These are phyloP conservation scores for Volvariella volvacea DNA, from an alignment of 1,284 basidiomycete genomes.

Conservation along the genomic window DNA sequence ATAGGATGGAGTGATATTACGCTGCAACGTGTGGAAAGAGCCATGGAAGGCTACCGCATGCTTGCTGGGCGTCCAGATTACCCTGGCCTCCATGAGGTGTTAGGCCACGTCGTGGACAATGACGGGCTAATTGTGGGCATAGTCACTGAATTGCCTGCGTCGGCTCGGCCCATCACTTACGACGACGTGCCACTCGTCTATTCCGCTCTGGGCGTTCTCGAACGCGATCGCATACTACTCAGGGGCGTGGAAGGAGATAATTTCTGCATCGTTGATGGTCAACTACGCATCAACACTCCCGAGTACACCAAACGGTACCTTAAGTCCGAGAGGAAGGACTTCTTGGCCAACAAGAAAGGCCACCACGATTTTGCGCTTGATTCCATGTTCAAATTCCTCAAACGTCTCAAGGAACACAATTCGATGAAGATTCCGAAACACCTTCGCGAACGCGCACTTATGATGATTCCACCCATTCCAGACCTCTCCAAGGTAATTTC, in stretches of 20 bases:
- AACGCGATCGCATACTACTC: slow-evolving; percentile 23
- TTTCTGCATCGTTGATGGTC: slow-evolving; percentile 22
- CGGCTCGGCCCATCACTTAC: slow-evolving; percentile 29
- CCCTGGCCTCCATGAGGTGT: slow-evolving; percentile 22
- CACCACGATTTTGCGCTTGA: too few relatives aligned
- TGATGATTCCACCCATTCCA: too few relatives aligned
- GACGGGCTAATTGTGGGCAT: slow-evolving; percentile 35
- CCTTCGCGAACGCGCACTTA: too few relatives aligned
- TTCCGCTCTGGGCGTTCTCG: slow-evolving; percentile 24
- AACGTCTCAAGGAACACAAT: too few relatives aligned
- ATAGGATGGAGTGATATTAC: slow-evolving; percentile 26
- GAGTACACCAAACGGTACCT: too few relatives aligned
- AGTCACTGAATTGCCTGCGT: slow-evolving; percentile 30
- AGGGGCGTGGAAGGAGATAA: slow-evolving; percentile 11
- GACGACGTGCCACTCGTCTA: slow-evolving; percentile 35
- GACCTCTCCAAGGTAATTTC: too few relatives aligned
- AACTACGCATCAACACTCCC: slow-evolving; percentile 12
- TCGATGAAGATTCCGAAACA: too few relatives aligned
- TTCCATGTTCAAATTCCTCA: too few relatives aligned
- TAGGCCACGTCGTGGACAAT: slow-evolving; percentile 36
- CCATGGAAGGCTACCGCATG: slow-evolving; percentile 26
- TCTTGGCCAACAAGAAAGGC: too few relatives aligned
- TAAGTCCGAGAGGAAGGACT: too few relatives aligned
- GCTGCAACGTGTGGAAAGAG: slow-evolving; percentile 21
- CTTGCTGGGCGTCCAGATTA: slow-evolving; percentile 10